Base-by-base conservation (phyloP, 1,284 basidiomycete species). In the Tilletia walkeri region DNA sequence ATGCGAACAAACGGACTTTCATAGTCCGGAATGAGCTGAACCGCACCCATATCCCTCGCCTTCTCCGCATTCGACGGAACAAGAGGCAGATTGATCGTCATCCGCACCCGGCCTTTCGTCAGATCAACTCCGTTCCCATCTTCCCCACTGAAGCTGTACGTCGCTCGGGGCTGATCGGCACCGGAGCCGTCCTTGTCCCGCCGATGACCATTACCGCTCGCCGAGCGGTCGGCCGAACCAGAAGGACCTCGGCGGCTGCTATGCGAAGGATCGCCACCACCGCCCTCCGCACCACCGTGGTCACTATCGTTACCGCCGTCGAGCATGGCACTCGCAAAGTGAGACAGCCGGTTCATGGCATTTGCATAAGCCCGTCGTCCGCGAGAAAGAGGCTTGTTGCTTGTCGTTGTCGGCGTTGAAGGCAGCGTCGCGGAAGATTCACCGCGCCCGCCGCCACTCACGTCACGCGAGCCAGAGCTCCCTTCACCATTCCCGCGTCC, bases 51-150 rank as follows among this genome's bases (percentile, higher is more conserved):
- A 38, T 63, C 72, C 48, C 72, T 69, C n/a, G 79, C 75, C 24
- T 24, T 66, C 2, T 70, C 61, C 12, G 70, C 53, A 41, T 73
- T 70, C 48, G 71, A 74, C 12, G 80, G 72, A 1, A 79, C 79
- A 34, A 83, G 66, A 0, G 82, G 82, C 38, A 83, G 70, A 56
- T 81, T 83, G 74, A 83, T 77, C 39, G 81, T 82, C 76, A 83
- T 80, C 3, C 81, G 75, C 3, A 81, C 76, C 20, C 80, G 72
- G 14, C 80, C 80, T 49, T 75, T 72, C 3, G 73, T 76, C 18
- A 83, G 73, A 65, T 78, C 75, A 14, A 83, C 76, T 5, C 82
- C 82, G 49, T 76, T 69, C 2, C 79, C 80, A 45, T 83, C 82
- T 49, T 78, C 73, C 18, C 82, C 82, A 0, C 75, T 70, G 67